Conservation (phyloP, 2,329 filamentous ascomycete genomes). For the Cladosporium oxysporum region DNA sequence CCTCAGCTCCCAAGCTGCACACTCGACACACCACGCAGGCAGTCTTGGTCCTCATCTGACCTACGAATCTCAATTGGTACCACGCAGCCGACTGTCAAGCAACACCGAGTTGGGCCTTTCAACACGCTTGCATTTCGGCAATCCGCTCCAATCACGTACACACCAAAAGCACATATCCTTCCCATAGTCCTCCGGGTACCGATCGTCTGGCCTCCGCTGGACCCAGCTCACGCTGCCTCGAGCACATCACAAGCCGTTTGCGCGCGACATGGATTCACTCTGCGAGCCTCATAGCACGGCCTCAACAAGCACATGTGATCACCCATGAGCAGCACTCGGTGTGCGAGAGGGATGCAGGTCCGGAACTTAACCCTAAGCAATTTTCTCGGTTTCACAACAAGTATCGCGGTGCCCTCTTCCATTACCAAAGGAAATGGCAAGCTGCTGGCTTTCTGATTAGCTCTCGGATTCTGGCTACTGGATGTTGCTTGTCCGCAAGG, state of each 20-base stretch:
- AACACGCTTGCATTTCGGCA: conserved; percentile 1
- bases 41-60: background rate
- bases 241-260: conserved; percentile 33
- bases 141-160: conserved; percentile 26
- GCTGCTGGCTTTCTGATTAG: conserved; percentile 60
- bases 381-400: conserved; percentile 58
- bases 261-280: conserved; percentile 12
- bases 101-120: conserved; percentile 12
- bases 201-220: conserved; percentile 59
- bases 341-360: conserved; percentile 60
- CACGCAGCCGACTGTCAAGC: conserved; percentile 2
- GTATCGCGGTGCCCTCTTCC: conserved; percentile 42
- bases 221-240: conserved; percentile 40
- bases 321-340: conserved; percentile 16
- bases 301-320: conserved; percentile 42
- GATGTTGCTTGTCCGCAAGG: conserved; percentile 12
- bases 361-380: conserved; percentile 98
- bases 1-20: background rate
- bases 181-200: conserved; percentile 74
- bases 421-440: conserved; percentile 44
- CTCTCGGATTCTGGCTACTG: conserved; percentile 20
- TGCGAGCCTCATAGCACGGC: conserved; percentile 59
- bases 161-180: conserved; percentile 67
- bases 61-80: background rate
- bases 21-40: background rate